phyloP scores from a whole-genome alignment of 2,329 filamentous ascomycete genomes.

The Apiospora saccharicola region DNA sequence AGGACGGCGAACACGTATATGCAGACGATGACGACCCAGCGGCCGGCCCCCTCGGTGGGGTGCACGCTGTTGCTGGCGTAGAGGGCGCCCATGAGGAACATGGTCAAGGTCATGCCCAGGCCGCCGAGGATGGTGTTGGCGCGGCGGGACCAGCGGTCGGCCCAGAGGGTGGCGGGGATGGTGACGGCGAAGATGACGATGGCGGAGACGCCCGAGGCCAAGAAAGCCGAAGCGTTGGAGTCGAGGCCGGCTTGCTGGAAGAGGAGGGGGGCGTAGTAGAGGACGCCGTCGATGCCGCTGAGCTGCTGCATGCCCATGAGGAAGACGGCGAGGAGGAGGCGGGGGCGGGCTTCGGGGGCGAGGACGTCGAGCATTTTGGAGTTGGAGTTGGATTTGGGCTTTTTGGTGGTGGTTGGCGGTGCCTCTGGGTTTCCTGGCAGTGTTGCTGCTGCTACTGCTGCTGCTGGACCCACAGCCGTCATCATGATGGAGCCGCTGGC shows the following conservation, averaged over 20 bases:
- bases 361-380: constrained; percentile 21
- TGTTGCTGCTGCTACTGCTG: neutral
- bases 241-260: constrained; percentile 30
- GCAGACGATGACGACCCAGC: constrained; percentile 59
- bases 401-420: neutral
- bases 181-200: constrained; percentile 62
- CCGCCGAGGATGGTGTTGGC: constrained; percentile 61
- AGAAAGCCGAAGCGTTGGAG: constrained; percentile 24
- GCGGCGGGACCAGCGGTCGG: constrained; percentile 63
- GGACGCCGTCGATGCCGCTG: constrained; percentile 31
- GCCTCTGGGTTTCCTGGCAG: neutral
- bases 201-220: constrained; percentile 64
- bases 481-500: neutral
- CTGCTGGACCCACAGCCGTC: neutral
- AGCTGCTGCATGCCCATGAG: constrained; percentile 31
- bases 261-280: constrained; percentile 30
- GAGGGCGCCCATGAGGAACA: constrained; percentile 60
- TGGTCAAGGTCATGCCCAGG: constrained; percentile 53
- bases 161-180: constrained; percentile 56
- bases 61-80: constrained; percentile 55
- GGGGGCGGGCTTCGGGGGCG: constrained; percentile 21
- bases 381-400: neutral
- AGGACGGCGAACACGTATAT: constrained; percentile 59
- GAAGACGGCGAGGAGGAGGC: constrained; percentile 27
- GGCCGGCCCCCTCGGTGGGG: constrained; percentile 44